phyloP scores from a whole-genome alignment of 1,139 yeast genomes.

The Yamadazyma aaseri region DNA sequence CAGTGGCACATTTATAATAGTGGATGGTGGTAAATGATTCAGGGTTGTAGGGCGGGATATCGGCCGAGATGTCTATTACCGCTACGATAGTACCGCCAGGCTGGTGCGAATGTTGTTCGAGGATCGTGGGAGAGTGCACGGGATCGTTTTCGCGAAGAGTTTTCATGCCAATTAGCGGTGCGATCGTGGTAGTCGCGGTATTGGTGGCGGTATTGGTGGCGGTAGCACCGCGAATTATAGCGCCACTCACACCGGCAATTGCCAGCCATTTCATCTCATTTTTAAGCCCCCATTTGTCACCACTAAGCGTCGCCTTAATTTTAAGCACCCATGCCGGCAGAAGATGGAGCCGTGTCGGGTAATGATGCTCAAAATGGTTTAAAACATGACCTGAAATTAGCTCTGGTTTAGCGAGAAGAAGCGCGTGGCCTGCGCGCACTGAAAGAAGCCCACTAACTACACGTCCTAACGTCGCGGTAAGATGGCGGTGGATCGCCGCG shows the following conservation, averaged over 20 bases:
- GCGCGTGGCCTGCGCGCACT: constrained; percentile 65
- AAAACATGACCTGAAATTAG: constrained; percentile 61
- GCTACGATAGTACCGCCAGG: constrained; percentile 47
- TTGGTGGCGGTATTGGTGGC: constrained; percentile 21
- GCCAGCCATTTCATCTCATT: constrained; percentile 72
- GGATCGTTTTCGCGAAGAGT: constrained; percentile 67
- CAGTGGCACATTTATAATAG: constrained; percentile 75
- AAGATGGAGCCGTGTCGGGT: constrained; percentile 48
- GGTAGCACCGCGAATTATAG: constrained; percentile 29
- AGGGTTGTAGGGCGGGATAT: constrained; percentile 74
- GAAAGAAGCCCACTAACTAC: constrained; percentile 34
- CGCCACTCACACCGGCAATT: constrained; percentile 49
- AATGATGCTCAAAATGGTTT: constrained; percentile 53
- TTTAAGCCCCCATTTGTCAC: constrained; percentile 78
- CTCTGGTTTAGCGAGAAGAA: constrained; percentile 65
- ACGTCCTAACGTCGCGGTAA: constrained; percentile 25
- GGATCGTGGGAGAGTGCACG: constrained; percentile 54
- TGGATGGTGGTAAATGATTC: constrained; percentile 48
- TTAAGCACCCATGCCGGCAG: constrained; percentile 66
- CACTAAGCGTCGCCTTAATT: constrained; percentile 58
- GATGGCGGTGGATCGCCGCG: constrained; percentile 22
- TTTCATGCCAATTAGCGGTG: constrained; percentile 70
- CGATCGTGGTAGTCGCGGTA: constrained; percentile 25
- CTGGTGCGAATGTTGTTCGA: constrained; percentile 35
- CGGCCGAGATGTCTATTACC: constrained; percentile 72